These are phyloP conservation scores for Epichloe aotearoae DNA, from an alignment of 2,329 filamentous ascomycete genomes.

Conservation along the genomic window DNA sequence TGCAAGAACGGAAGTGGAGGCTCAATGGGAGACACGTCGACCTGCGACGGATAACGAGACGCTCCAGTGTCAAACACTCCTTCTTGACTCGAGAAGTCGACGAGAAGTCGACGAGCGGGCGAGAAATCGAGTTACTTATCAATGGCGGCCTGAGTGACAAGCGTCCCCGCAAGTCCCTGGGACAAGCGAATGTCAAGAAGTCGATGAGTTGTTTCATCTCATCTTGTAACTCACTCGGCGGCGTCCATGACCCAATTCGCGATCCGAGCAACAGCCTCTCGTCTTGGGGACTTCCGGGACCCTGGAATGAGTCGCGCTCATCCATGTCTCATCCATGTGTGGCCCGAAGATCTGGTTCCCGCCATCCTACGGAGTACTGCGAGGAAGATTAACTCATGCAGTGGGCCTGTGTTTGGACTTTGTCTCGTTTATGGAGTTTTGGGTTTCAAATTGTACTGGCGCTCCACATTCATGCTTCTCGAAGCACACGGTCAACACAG, in stretches of 20 bases:
- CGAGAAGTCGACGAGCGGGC: neutral
- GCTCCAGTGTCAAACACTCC: neutral
- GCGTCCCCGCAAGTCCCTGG: neutral
- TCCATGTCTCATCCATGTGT: neutral
- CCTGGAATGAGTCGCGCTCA: neutral
- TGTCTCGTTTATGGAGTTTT: neutral
- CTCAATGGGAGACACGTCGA: neutral
- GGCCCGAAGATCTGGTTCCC: neutral
- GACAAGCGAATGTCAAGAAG: neutral
- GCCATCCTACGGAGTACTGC: neutral
- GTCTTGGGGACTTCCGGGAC: neutral
- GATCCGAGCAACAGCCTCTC: neutral
- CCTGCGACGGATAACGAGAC: neutral
- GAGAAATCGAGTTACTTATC: neutral
- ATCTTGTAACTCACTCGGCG: neutral
- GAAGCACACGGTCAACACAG: no score
- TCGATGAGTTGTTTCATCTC: neutral
- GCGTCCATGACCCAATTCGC: neutral
- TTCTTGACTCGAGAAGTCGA: neutral
- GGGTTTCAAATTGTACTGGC: no score
- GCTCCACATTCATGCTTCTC: no score
- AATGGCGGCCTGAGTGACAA: neutral
- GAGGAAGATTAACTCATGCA: neutral
- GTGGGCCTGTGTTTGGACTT: neutral
- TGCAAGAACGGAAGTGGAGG: no score